phyloP scores from a whole-genome alignment of 805 yeast genomes.

The Cyberlindnera subsufficiens region DNA sequence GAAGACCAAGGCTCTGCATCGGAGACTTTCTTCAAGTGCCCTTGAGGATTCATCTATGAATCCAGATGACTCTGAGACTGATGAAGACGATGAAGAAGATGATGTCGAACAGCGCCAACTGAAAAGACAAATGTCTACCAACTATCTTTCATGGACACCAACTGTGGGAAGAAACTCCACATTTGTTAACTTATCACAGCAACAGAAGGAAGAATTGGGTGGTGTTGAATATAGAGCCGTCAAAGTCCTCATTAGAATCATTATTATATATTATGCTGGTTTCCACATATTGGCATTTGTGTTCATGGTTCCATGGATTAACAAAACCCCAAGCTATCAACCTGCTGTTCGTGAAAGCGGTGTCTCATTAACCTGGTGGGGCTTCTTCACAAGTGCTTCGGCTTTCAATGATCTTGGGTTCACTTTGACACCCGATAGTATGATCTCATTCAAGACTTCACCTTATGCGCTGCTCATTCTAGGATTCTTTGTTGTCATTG shows the following conservation, averaged over 20 bases:
- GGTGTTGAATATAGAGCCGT: constrained; percentile 95
- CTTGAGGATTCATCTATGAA: constrained; percentile 16
- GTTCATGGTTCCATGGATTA: constrained; percentile 59
- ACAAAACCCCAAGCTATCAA: constrained; percentile 35
- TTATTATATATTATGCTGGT: constrained; percentile 67
- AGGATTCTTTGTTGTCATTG: constrained; percentile 74
- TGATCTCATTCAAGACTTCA: constrained; percentile 59
- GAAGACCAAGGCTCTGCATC: constrained; percentile 21
- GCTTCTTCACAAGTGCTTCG: constrained; percentile 73
- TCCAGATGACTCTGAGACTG: constrained; percentile 29
- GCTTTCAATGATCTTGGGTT: constrained; percentile 83
- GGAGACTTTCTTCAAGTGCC: constrained; percentile 22
- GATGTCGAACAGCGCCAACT: constrained; percentile 29
- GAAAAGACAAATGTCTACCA: constrained; percentile 40
- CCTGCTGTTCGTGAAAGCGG: constrained; percentile 47
- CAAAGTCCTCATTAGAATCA: constrained; percentile 62
- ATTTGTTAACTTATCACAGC: constrained; percentile 73
- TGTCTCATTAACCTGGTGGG: constrained; percentile 87
- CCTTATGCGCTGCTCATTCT: constrained; percentile 59
- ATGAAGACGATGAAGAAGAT: constrained; percentile 22
- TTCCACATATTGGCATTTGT: constrained; percentile 55
- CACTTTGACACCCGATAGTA: constrained; percentile 76
- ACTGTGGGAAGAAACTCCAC: constrained; percentile 91
- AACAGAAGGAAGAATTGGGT: constrained; percentile 90
- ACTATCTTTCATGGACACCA: constrained; percentile 85